A percentile compares a stretch with the other conserved stretches of the same genome.
Conservation (phyloP, 2,329 filamentous ascomycete genomes). For the Chaetoscypha palmicola region DNA sequence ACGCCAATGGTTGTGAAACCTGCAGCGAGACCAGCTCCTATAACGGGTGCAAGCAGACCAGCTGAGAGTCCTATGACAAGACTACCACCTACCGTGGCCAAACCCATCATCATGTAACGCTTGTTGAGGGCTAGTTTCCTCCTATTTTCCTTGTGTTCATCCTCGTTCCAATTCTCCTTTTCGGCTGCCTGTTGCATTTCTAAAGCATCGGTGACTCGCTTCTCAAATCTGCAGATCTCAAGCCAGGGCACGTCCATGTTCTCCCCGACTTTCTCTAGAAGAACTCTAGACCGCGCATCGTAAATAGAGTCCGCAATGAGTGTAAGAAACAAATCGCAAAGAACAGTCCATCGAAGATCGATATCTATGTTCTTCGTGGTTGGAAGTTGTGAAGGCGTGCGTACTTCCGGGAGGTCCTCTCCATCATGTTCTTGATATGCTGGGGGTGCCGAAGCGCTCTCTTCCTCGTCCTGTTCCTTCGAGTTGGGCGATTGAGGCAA, state of each 20-base stretch:
- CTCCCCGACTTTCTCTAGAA: constrained; percentile 76
- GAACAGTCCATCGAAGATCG: constrained; percentile 90
- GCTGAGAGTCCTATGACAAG: constrained; percentile 93
- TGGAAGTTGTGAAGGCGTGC: constrained; percentile 75
- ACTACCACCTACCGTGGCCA: constrained; percentile 91
- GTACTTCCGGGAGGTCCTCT: constrained; percentile 70
- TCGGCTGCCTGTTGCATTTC: constrained; percentile 96
- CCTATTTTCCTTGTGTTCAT: constrained; percentile 82
- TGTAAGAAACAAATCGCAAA: constrained; percentile 91
- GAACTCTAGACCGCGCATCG: constrained; percentile 75
- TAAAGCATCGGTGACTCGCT: constrained; percentile 88
- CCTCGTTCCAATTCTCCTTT: constrained; percentile 97
- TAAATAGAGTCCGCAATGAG: constrained; percentile 96
- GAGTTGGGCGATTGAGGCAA: constrained; percentile 10
- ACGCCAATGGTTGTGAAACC: constrained; percentile 95
- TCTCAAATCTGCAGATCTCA: constrained; percentile 95
- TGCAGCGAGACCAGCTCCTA: constrained; percentile 86
- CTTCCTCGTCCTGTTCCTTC: constrained; percentile 36
- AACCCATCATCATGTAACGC: constrained; percentile 89
- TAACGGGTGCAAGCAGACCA: constrained; percentile 83
- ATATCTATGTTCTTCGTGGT: constrained; percentile 83
- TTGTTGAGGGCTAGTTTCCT: constrained; percentile 74
- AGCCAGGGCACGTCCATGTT: constrained; percentile 80
- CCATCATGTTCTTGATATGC: constrained; percentile 57
- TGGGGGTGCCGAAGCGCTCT: constrained; percentile 45